These are phyloP conservation scores for Sambucus nigra DNA, from an alignment of 129 eudicot genomes.

Conservation along the genomic window DNA sequence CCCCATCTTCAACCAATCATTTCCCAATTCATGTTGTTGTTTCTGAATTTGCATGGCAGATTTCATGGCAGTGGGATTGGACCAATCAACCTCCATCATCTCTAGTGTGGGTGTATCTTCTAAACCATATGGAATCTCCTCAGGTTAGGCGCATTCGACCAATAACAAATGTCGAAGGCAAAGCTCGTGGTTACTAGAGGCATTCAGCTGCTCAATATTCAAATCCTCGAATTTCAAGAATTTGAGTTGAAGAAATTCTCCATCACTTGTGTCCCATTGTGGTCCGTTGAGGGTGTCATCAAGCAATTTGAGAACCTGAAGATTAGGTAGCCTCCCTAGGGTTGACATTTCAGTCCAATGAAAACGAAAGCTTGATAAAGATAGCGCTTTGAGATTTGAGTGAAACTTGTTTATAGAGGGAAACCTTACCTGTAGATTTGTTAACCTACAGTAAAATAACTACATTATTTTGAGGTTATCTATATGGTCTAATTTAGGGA, in stretches of 20 bases:
- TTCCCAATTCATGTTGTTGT: constrained; percentile 1
- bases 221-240: constrained; percentile 9
- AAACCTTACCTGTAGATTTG: too few species aligned
- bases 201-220: constrained; percentile 1
- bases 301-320: constrained; percentile 11
- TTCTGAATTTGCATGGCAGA: background rate
- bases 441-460: background rate
- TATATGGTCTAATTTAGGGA: constrained; percentile 4
- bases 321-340: constrained; percentile 5
- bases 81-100: constrained; percentile 1
- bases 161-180: constrained; percentile 3
- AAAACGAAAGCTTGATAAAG: background rate
- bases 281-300: background rate
- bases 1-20: background rate
- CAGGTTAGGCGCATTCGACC: background rate
- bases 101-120: background rate
- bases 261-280: constrained; percentile 6
- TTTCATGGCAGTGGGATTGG: background rate
- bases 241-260: constrained; percentile 5
- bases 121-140: constrained; percentile 3
- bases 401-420: constrained; percentile 3
- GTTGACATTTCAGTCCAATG: constrained; percentile 6
- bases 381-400: background rate
- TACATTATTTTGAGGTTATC: constrained; percentile 1
- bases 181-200: background rate